Base-by-base conservation (phyloP, 345 rosid species). In the Isatis tinctoria region DNA sequence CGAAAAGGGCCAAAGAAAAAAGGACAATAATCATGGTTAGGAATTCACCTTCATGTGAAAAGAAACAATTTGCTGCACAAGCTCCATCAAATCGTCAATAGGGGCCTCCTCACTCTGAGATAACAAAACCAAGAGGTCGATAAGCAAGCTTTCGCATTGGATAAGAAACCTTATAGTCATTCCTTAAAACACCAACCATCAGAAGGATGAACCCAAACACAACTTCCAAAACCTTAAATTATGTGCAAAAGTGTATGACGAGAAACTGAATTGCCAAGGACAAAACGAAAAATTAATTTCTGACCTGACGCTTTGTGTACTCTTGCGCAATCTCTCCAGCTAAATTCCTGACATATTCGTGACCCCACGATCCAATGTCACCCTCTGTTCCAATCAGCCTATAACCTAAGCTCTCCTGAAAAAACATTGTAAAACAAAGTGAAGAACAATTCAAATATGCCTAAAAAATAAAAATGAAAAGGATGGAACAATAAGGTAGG, bases 301-400 rank as follows among this genome's bases (percentile, higher is more conserved):
- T 68, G 74, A 92, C 97, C 92, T 86, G 91, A 52, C 91, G 86
- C 78, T 84, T 92, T 12, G 84, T 60, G 82, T 87, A 88, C 78
- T 90, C 99, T 66, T 84, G 85, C 2, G 88, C 77, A 79, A 90
- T 87, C 86, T 95, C 99, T 65, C 98, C 92, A 22, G 98, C 96
- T 76, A 94, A 82, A 74, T 91, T 94, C 88, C 96, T 89, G 59
- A 95, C 99, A 81, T 95, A 92, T 77, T 90, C 97, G 64, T 95
- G 98, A 36, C 97, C 99, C 97, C 97, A 95, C 1, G 97, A 95
- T 71, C 96, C 98, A 67, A 95, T 88, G 77, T 95, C 99, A 70
- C 91, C 93, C 64, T 83, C 90, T 9, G 97, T 84, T 60, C 99
- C 99, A 78, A 89, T 40, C 79, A 95, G 79, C 77, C 96, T 86